Evolutionary conservation across 345 rosid species (phyloP), one percentile per base, ranked within the genome.

Genomic region (Rubroshorea leprosula): DNA sequence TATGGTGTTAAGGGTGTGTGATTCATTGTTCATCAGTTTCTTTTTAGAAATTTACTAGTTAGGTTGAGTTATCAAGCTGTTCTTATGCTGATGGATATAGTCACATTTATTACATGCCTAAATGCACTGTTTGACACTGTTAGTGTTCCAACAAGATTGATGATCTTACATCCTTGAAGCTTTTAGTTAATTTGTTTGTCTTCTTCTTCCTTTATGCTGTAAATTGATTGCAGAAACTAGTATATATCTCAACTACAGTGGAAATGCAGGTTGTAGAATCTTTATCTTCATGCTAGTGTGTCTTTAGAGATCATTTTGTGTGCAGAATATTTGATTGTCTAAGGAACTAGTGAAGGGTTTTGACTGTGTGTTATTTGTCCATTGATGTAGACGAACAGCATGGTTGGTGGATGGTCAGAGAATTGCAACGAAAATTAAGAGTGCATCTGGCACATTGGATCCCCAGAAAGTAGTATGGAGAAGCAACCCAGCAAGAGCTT

Each of bases 321-420:
- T 3, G 6, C 26, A 51, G n/a, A n/a, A 31, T 6, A n/a, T 49
- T 35, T 60, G 17, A 25, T 60, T 54, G 29, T 38, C 25, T 35
- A 48, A 49, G 55, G 48, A n/a, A 15, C 0, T 44, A 44, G 4
- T n/a, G 3, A 1, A 6, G n/a, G 47, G 16, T 44, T 44, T 44
- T 44, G 18, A 2, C 16, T 44, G 16, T 35, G 41, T 44, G 47
- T 44, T 44, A 4, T 16, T 44, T 44, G 23, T 68, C n/a, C 29
- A 54, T 52, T 68, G 11, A 35, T 80, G 57, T 77, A 93, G 99
- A 29, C 78, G 41, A 4, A 35, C 79, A 55, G 69, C 94, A 49
- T 93, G 99, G 99, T 73, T 93, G 62, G 84, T 93, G 23, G 99
- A 93, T 54, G 70, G 84, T 57, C 83, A 75, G 27, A 77, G 99